Percentiles rank a stretch among this genome's conserved stretches.
Conservation (phyloP, 1,284 basidiomycete species). For the Cutaneotrichosporon cyanovorans region DNA sequence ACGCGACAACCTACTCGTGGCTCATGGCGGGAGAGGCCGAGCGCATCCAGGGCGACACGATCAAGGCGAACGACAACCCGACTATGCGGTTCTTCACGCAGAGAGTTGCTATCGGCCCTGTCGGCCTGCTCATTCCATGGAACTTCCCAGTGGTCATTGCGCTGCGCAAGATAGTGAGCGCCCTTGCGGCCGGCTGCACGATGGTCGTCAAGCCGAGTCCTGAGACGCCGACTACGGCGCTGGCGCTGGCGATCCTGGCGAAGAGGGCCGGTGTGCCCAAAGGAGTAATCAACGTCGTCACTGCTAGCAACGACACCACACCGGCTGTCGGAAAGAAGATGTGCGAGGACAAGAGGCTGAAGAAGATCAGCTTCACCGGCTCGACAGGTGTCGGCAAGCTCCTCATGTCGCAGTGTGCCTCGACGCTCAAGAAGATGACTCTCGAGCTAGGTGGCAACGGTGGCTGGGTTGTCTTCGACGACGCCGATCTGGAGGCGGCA, state of each 20-base stretch:
- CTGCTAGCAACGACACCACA: conserved; percentile 56
- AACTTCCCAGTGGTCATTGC: conserved; percentile 84
- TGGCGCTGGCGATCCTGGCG: conserved; percentile 49
- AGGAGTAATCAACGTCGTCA: conserved; percentile 79
- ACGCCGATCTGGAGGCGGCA: conserved; percentile 41
- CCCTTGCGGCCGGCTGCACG: conserved; percentile 56
- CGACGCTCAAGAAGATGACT: conserved; percentile 46
- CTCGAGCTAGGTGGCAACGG: conserved; percentile 46
- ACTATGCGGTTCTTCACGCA: conserved; percentile 20
- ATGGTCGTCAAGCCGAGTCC: conserved; percentile 62
- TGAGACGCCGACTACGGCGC: conserved; percentile 76
- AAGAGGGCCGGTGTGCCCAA: conserved; percentile 62
- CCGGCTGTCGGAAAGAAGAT: conserved; percentile 23
- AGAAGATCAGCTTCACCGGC: conserved; percentile 81
- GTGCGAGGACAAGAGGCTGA: conserved; percentile 27
- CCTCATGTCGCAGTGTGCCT: conserved; percentile 12
- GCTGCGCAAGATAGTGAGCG: conserved; percentile 68
- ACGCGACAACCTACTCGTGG: conserved; percentile 39
- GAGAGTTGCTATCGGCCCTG: conserved; percentile 62
- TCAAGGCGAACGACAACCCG: conserved; percentile 17
- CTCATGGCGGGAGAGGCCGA: conserved; percentile 61
- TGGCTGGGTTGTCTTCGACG: conserved; percentile 39
- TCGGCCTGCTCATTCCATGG: conserved; percentile 43
- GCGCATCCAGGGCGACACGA: conserved; percentile 58
- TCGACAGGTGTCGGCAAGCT: conserved; percentile 54